Conservation (phyloP, 352 stramenopile genomes). For the Phytophthora foliorum region DNA sequence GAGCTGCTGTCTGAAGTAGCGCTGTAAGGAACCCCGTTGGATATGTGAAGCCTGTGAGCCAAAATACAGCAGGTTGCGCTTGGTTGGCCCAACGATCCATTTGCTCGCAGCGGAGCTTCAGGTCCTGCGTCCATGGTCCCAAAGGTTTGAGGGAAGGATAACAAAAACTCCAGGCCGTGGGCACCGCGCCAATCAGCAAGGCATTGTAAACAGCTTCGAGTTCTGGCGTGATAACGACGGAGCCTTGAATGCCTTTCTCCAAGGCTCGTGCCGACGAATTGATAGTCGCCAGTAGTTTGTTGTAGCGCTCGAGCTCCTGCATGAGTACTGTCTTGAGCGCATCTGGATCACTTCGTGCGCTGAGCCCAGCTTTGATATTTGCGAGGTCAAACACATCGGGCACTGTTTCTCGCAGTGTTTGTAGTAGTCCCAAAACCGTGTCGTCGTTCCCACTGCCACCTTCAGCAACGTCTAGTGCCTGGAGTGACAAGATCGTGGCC, state of each 20-base stretch:
- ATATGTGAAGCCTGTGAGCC: constrained; percentile 97
- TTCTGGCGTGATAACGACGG: constrained; percentile 96
- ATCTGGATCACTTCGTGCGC: constrained; percentile 85
- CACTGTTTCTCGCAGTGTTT: constrained; percentile 89
- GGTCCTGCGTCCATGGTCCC: constrained; percentile 93
- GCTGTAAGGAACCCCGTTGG: constrained; percentile 96
- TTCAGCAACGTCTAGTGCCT: constrained; percentile 86
- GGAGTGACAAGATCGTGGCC: constrained; percentile 91
- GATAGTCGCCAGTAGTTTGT: constrained; percentile 88
- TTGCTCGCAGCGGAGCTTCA: constrained; percentile 92
- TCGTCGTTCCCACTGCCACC: constrained; percentile 90
- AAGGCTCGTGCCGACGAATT: constrained; percentile 84
- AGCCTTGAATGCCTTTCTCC: constrained; percentile 93
- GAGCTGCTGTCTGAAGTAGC: constrained; percentile 95
- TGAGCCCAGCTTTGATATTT: constrained; percentile 78
- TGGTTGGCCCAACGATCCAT: constrained; percentile 92
- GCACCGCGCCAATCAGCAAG: constrained; percentile 90
- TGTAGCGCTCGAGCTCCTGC: constrained; percentile 96
- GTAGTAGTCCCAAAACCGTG: constrained; percentile 87
- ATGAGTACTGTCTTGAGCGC: constrained; percentile 95
- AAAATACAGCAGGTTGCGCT: constrained; percentile 92
- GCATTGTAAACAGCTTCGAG: constrained; percentile 95
- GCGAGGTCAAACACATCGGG: constrained; percentile 92
- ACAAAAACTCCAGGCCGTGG: constrained; percentile 92
- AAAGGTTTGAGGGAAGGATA: constrained; percentile 97